Evolutionary conservation across 371 early-diverging fungal genomes (phyloP), one percentile per base, ranked within the genome.

Genomic region (Mycotypha africana): DNA sequence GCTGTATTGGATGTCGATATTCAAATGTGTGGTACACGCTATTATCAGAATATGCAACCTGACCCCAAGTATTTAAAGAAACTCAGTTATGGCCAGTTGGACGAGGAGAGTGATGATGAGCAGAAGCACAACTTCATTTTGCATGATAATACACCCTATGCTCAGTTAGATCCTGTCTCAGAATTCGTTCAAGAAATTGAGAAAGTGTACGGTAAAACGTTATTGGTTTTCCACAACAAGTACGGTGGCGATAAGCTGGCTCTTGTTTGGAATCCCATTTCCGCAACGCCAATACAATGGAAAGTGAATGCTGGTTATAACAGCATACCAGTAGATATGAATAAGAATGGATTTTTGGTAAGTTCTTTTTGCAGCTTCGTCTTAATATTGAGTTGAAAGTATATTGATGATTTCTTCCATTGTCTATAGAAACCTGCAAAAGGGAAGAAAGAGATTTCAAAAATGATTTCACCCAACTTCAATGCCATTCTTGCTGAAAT

Each of bases 191-290:
- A 60, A 0, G 89, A 89, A 34, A 60, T 88, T 25, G 66, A 81
- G 71, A 53, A 48, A 9, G 41, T 68, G 11, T 82, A 67, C 59
- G 78, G 78, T 1, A 62, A 79, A 19, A 60, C 70, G 4, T 62
- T 84, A 15, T 43, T 81, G 47, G 79, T 89, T 35, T 92, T 89
- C 70, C 62, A 82, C 53, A 86, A 90, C 53, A 58, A 64, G 30
- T 88, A 85, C 42, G 93, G 93, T 25, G 91, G 93, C 30, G 81
- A 82, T 42, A 65, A 66, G 24, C 69, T 92, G 38, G 88, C 79
- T 4, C 67, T 90, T 14, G 79, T 88, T 1, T 87, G 84, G 83
- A 81, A 86, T 48, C 83, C 81, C 1, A 24, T 48, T 7, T 45
- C 57, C 0, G 55, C 78, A 15, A 69, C 64, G 7, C 74, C 84